These are phyloP conservation scores for Tuber aestivum DNA, from an alignment of 495 filamentous ascomycete genomes.

Conservation along the genomic window DNA sequence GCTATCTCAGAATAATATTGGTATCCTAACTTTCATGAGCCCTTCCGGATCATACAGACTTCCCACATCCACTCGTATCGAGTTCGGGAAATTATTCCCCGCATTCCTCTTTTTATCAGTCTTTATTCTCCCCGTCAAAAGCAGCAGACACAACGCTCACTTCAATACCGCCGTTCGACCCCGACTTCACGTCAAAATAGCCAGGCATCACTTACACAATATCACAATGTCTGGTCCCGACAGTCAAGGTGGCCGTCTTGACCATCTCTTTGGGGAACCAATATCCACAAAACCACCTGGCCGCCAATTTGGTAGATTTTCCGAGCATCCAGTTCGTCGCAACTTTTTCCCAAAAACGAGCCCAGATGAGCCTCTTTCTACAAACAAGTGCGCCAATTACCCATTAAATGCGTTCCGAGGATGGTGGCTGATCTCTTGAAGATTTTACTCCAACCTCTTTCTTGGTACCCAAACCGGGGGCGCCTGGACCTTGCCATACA, in stretches of 20 bases:
- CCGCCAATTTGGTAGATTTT: conserved; percentile 47
- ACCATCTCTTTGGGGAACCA: conserved; percentile 50
- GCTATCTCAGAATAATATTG: not conserved
- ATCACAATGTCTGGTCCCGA: not conserved
- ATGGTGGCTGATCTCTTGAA: conserved; percentile 54
- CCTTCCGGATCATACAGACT: not conserved
- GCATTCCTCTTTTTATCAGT: not conserved
- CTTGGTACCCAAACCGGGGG: conserved; percentile 64
- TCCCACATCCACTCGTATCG: not conserved
- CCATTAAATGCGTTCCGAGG: conserved; percentile 48
- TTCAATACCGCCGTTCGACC: not conserved
- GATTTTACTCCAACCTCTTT: conserved; percentile 84
- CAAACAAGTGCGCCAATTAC: conserved; percentile 43
- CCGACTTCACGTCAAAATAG: not conserved
- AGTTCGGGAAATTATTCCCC: not conserved
- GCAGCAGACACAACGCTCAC: not conserved
- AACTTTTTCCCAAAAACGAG: conserved; percentile 48
- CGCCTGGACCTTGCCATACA: conserved; percentile 82
- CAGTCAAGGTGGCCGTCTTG: not conserved
- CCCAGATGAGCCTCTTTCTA: conserved; percentile 46
- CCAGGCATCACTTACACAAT: not conserved
- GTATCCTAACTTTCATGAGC: not conserved
- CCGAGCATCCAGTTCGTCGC: conserved; percentile 51
- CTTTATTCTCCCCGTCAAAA: not conserved
- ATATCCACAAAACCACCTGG: conserved; percentile 56